A percentile compares a stretch with the other conserved stretches of the same genome.
Evolutionary conservation across 1,284 basidiomycete genomes (phyloP).

Genomic region (Gymnopus androsaceus): DNA sequence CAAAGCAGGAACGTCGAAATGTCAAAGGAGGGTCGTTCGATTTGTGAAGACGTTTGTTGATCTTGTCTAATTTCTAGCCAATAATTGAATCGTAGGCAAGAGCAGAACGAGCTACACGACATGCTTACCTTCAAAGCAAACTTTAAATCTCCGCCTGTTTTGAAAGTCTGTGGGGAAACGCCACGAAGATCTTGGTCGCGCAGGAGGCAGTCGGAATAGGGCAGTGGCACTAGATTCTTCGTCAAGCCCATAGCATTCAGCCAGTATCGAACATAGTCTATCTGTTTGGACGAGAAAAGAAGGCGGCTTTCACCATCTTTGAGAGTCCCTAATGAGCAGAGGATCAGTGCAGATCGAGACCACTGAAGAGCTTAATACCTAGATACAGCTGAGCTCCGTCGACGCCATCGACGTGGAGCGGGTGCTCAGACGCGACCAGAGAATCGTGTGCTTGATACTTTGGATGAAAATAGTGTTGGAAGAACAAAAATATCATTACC

Average conservation of each 20-base stretch:
- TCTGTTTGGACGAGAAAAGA: constrained; percentile 78
- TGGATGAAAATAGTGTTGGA: neutral
- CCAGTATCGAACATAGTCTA: constrained; percentile 86
- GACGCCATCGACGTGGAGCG: constrained; percentile 61
- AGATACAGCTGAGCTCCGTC: constrained; percentile 71
- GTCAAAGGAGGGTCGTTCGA: constrained; percentile 53
- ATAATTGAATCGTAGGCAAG: neutral
- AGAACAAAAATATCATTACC: constrained; percentile 28
- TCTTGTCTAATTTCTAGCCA: constrained; percentile 68
- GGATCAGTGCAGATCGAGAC: neutral
- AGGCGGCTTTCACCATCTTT: constrained; percentile 68
- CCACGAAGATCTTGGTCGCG: constrained; percentile 51
- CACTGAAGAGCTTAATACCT: constrained; percentile 43
- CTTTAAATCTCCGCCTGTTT: constrained; percentile 53
- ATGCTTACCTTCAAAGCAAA: constrained; percentile 56
- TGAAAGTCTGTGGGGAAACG: constrained; percentile 60
- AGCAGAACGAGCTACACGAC: neutral
- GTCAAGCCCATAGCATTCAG: constrained; percentile 75
- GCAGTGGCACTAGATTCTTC: constrained; percentile 62
- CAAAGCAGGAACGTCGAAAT: constrained; percentile 61
- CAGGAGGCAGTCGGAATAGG: constrained; percentile 72
- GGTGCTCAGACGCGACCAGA: constrained; percentile 70
- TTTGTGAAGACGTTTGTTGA: constrained; percentile 75
- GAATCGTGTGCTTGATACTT: constrained; percentile 51
- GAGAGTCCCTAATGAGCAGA: constrained; percentile 49